Evolutionary conservation across 306 rosid species (phyloP), one percentile per base, ranked within the genome.

Genomic region (Sophora flavescens): DNA sequence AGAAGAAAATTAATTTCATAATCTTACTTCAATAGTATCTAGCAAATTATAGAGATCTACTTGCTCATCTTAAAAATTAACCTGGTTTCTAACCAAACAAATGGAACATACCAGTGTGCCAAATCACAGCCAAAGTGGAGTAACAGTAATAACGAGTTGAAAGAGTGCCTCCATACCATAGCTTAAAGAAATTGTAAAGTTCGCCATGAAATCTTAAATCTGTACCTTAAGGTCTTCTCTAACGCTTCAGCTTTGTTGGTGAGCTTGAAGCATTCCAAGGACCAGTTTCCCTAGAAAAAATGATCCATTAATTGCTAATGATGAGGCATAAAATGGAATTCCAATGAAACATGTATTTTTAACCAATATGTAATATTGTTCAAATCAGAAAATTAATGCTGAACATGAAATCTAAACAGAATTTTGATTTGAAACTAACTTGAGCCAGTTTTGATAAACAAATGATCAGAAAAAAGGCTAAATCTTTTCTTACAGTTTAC

Each of bases 201-300:
- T 60, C 38, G 50, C 22, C 60, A 11, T n/a, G 45, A 77, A 51
- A 58, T 14, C 52, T 59, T 13, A 74, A 63, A 42, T 42, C 16
- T 15, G 22, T 86, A 87, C 97, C 96, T 90, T 26, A 87, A 50
- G 76, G 80, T 90, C 77, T 65, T 86, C 76, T 93, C 86, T 14
- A 93, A 72, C 44, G 84, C 78, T 77, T 93, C 88, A 77, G 85
- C 68, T 79, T 85, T 93, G 33, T 80, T 73, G 12, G 57, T 70
- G 39, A 93, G 91, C 78, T 86, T 93, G 58, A 83, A 86, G 80
- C 63, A 87, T 65, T 90, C 96, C 69, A 83, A 56, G 41, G 73
- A 70, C 88, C 85, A 86, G 80, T 66, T 74, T 68, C 69, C 87
- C 95, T 83, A 13, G 61, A 76, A 64, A 22, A 38, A 75, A 26